Evolutionary conservation across 495 filamentous ascomycete species (phyloP).

Genomic region (Hyaloscypha variabilis): DNA sequence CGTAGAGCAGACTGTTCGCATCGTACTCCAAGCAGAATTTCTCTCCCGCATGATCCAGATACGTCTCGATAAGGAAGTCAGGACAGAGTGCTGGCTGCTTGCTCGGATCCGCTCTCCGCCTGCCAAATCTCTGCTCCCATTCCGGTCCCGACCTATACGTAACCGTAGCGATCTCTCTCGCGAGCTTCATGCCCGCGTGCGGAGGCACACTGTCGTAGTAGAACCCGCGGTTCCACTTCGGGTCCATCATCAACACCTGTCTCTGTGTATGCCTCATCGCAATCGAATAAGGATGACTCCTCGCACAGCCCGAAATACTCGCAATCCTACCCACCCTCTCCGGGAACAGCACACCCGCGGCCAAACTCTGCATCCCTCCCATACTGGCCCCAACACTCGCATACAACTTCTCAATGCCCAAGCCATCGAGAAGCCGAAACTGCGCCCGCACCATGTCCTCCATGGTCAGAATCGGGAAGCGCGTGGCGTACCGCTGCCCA

Average conservation of each 20-base stretch:
- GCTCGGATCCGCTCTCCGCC: conserved; percentile 81
- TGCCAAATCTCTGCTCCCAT: conserved; percentile 95
- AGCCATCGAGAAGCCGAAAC: conserved; percentile 81
- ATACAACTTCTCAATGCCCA: conserved; percentile 81
- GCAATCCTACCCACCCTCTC: conserved; percentile 79
- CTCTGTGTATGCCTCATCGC: conserved; percentile 99
- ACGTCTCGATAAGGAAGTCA: conserved; percentile 98
- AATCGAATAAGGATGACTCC: conserved; percentile 97
- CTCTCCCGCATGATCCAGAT: conserved; percentile 97
- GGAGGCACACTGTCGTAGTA: conserved; percentile 91
- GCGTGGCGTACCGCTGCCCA: conserved; percentile 85
- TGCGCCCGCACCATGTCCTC: conserved; percentile 98
- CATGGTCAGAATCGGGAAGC: conserved; percentile 96
- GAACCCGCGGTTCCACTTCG: conserved; percentile 95
- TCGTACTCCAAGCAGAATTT: conserved; percentile 99
- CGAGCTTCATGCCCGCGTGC: conserved; percentile 96
- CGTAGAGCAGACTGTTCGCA: conserved; percentile 92
- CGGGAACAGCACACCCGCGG: conserved; percentile 85
- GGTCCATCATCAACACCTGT: conserved; percentile 98
- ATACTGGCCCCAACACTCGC: conserved; percentile 96
- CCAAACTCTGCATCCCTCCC: conserved; percentile 97
- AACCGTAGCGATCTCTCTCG: conserved; percentile 95
- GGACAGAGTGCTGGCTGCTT: conserved; percentile 91
- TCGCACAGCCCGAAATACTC: conserved; percentile 90
- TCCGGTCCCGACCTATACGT: conserved; percentile 97